Base-by-base conservation (phyloP, 2,329 filamentous ascomycete species). In the Epichloe hybrida region DNA sequence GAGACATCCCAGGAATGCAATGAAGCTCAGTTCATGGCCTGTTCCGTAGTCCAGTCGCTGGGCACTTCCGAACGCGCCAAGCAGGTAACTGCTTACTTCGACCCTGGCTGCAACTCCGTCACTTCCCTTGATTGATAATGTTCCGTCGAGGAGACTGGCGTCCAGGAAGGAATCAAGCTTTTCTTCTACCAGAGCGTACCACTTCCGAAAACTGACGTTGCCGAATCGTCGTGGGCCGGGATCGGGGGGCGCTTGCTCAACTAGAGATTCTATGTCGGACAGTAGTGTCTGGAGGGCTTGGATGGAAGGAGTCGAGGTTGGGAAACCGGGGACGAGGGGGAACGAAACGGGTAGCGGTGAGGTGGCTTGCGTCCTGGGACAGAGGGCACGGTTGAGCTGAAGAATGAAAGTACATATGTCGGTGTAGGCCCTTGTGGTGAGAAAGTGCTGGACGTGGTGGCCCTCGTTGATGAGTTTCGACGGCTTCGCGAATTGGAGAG, bases 41-140 rank as follows among this genome's bases (percentile, higher is more conserved):
- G 93, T 97, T 2, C 93, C 93, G 62, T 96, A 98, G 68, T 98
- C 93, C 27, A 98, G 73, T 50, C 93, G 75, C 61, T 96, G 88
- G 0, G 87, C 68, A 62, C 89, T 97, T 3, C 93, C 93, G 67
- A 95, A 96, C 4, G 79, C 80, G 13, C 89, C 90, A 4, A 95
- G 66, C 1, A 98, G 76, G 64, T 98, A 98, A 41, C 79, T 75
- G 52, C 73, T 75, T 8, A 96, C 69, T 67, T 97, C 91, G 46
- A 77, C 75, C 57, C 74, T 72, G 5, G 80, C 77, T 1, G 73
- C 70, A 17, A 69, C 66, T 3, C 64, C 66, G 0, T 63, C 58
- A 15, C 37, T 43, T 3, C 46, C 49, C 17, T 31, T 50, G 36
- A 60, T 54, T 9, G 56, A 53, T 3, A 67, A 55, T 5, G 60